Evolutionary conservation across 163 green algal species (phyloP), one percentile per base, ranked within the genome.

Genomic region (Volvox carteri): DNA sequence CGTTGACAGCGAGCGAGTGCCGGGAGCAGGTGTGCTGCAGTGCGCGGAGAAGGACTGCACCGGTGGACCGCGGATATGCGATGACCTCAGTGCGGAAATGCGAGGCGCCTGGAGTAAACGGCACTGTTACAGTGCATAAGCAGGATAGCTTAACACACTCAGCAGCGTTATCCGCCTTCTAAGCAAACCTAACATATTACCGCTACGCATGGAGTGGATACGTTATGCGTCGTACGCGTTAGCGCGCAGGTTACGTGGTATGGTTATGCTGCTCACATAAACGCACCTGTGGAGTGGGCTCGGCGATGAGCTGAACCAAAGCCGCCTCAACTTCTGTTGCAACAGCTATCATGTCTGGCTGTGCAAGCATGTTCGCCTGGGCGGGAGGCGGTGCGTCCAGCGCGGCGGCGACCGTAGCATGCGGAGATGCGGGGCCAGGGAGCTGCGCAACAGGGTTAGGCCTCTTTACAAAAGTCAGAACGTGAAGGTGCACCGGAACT

Each of bases 321-420:
- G 81, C 81, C 3, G 65, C 44, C 23, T 87, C 81, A 33, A 87
- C 81, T 19, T 87, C 81, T 0, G 81, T 87, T 21, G 81, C 81
- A 37, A 87, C 42, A 16, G 81, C 62, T 19, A 87, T 72, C 81
- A 87, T 87, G 67, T 87, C 81, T 2, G 81, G 81, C 81, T 87
- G 81, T 19, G 46, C 42, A 23, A 87, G 18, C 81, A 87, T 87
- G 37, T 87, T 87, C 1, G 81, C 81, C 33, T 87, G 81, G 3
- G 30, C 62, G 6, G 81, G 65, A 30, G 81, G 81, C 8, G 81
- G 81, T 7, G 81, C 65, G 81, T 87, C 81, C 46, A 87, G 81
- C 23, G 65, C 81, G 23, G 81, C 65, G 3, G 67, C 65, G 8
- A 87, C 81, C 30, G 81, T 73, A 28, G 80, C 28, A 75, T 87